Conservation (phyloP, 2,329 filamentous ascomycete species). For the Elsinoe perseae region DNA sequence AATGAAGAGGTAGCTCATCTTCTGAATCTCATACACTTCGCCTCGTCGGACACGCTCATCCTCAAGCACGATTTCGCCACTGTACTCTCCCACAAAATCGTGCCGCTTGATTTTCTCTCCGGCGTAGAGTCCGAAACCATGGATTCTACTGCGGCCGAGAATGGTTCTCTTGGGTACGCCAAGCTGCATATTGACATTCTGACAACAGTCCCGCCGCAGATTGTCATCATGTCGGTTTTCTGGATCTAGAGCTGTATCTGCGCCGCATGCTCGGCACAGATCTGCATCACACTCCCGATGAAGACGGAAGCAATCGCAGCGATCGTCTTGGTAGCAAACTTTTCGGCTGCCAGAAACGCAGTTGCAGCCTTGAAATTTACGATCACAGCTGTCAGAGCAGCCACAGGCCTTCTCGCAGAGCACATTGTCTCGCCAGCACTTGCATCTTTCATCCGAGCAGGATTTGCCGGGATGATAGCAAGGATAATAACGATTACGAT, state of each 20-base stretch:
- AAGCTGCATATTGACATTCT: conserved; percentile 65
- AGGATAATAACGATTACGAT: conserved; percentile 53
- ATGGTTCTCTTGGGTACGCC: conserved; percentile 57
- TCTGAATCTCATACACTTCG: conserved; percentile 54
- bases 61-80: conserved; percentile 65
- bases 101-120: conserved; percentile 58
- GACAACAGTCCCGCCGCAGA: conserved; percentile 54
- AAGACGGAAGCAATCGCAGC: conserved; percentile 62
- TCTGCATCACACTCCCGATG: conserved; percentile 76
- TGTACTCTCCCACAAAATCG: conserved; percentile 75
- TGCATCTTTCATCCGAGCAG: conserved; percentile 55
- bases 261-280: conserved; percentile 64
- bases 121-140: conserved; percentile 69
- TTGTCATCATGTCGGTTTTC: conserved; percentile 54
- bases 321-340: conserved; percentile 29
- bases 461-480: conserved; percentile 60
- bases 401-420: conserved; percentile 68
- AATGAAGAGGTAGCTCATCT: conserved; percentile 55
- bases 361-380: conserved; percentile 38
- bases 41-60: conserved; percentile 63
- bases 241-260: conserved; percentile 59
- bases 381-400: conserved; percentile 53
- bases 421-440: conserved; percentile 54
- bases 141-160: conserved; percentile 62
- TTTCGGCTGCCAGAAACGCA: conserved; percentile 24